Conservation (phyloP, 2,329 filamentous ascomycete genomes). For the Hypomyces rosellus region DNA sequence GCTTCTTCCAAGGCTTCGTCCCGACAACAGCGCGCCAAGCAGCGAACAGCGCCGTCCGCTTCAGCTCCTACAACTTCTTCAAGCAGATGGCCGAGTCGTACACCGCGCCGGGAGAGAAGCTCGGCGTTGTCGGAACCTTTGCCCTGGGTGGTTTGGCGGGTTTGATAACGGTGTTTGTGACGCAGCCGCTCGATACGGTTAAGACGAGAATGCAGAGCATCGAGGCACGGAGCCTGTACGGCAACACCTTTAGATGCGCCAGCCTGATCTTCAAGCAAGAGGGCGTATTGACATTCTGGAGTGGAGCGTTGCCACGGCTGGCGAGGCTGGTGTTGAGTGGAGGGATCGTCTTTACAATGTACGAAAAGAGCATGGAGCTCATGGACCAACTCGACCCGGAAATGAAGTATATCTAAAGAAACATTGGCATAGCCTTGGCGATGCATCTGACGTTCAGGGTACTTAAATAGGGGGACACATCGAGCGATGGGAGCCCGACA, state of each 20-base stretch:
- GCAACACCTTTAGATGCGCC: constrained; percentile 81
- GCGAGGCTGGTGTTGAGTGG: constrained; percentile 83
- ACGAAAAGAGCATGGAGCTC: constrained; percentile 92
- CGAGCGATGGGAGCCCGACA: too few species aligned
- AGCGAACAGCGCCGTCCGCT: constrained; percentile 87
- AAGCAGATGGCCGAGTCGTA: constrained; percentile 90
- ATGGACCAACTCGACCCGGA: constrained; percentile 77
- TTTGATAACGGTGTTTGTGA: constrained; percentile 79
- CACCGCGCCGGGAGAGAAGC: constrained; percentile 88
- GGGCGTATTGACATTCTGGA: constrained; percentile 87
- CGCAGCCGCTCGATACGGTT: constrained; percentile 77
- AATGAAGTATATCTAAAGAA: constrained; percentile 64
- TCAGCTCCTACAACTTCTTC: constrained; percentile 83
- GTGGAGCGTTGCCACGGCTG: constrained; percentile 79
- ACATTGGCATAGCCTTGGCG: background rate
- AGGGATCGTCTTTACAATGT: constrained; percentile 97
- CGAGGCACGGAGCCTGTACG: constrained; percentile 73
- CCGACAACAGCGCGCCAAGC: constrained; percentile 92
- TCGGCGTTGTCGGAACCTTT: constrained; percentile 82
- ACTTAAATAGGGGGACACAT: background rate
- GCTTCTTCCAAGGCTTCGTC: constrained; percentile 95
- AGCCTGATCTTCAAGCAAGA: constrained; percentile 81
- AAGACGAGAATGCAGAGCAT: constrained; percentile 99
- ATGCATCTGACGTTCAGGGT: constrained; percentile 10
- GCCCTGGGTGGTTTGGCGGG: constrained; percentile 84